phyloP scores from a whole-genome alignment of 176 grass and related monocot genomes.

The Hyparrhenia diplandra region DNA sequence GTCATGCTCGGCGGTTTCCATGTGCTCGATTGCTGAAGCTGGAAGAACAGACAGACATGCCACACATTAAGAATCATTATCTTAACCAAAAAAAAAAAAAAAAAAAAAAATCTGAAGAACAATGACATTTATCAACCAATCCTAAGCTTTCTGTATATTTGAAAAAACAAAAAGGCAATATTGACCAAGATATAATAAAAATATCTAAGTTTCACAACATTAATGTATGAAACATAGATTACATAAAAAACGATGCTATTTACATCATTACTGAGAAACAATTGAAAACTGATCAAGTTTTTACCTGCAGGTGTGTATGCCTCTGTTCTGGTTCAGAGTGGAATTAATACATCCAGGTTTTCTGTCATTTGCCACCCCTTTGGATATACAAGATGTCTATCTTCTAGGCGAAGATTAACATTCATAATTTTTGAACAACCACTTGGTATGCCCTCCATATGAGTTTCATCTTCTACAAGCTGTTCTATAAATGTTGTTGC shows the following conservation, averaged over 20 bases:
- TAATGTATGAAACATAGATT: background rate
- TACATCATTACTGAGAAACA: background rate
- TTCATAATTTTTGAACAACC: too few species aligned
- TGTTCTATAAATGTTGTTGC: too few species aligned
- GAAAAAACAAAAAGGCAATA: too few species aligned
- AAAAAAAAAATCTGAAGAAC: background rate
- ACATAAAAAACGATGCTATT: background rate
- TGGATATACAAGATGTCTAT: too few species aligned
- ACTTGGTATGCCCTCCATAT: too few species aligned
- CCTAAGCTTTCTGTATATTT: background rate
- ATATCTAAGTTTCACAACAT: constrained; percentile 4
- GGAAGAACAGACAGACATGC: background rate
- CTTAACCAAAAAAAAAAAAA: background rate
- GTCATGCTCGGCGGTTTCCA: background rate
- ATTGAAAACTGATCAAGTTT: background rate
- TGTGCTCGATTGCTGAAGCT: background rate
- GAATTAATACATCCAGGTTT: too few species aligned
- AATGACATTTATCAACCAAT: background rate
- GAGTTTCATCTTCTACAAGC: too few species aligned
- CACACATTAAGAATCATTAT: background rate
- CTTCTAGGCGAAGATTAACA: too few species aligned
- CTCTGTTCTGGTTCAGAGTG: too few species aligned
- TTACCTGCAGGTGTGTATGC: background rate
- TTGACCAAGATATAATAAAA: background rate
- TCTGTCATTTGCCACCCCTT: too few species aligned